Base-by-base conservation (phyloP, 2,329 filamentous ascomycete species). In the Fusarium sp. region DNA sequence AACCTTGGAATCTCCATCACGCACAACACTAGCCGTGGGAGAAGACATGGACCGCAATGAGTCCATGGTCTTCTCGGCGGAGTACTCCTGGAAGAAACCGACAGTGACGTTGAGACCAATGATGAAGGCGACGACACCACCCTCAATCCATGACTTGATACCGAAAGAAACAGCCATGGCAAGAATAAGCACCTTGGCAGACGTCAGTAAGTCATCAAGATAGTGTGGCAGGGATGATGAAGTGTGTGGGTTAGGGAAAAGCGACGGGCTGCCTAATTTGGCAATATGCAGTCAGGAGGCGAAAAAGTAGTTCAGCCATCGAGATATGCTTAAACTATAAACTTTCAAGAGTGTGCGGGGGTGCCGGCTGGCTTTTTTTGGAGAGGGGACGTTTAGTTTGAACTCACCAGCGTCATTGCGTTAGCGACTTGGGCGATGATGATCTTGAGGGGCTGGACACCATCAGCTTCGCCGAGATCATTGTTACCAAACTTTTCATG, bases 381-480 rank as follows among this genome's bases (percentile, higher is more conserved):
- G 33, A 35, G 33, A 6, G 33, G 33, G 33, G 15, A 53, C 50
- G 12, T 12, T 57, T 23, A 33, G 12, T 12, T 57, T 23, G 49
- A 30, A 73, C 79, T 75, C 72, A 90, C 90, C 79, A 92, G 77
- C 67, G 89, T 92, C 89, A 92, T 89, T 13, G 90, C 90, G 76
- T 93, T 92, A 56, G 89, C 89, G 59, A 92, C 82, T 77, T 92
- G 91, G 30, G 87, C 84, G 48, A 92, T 81, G 13, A 91, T 78
- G 38, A 91, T 89, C 76, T 89, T 90, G 46, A 85, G 60, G 82
- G 85, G 78, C 81, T 82, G 85, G 48, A 92, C 87, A 14, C 86
- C 77, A 54, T 81, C 78, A 38, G 78, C 76, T 37, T 81, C 77
- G 7, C 77, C 86, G 5, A 91, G 82, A 67, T 90, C 85, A 75